phyloP scores from a whole-genome alignment of 2,329 filamentous ascomycete genomes.

The Talaromyces sp. region DNA sequence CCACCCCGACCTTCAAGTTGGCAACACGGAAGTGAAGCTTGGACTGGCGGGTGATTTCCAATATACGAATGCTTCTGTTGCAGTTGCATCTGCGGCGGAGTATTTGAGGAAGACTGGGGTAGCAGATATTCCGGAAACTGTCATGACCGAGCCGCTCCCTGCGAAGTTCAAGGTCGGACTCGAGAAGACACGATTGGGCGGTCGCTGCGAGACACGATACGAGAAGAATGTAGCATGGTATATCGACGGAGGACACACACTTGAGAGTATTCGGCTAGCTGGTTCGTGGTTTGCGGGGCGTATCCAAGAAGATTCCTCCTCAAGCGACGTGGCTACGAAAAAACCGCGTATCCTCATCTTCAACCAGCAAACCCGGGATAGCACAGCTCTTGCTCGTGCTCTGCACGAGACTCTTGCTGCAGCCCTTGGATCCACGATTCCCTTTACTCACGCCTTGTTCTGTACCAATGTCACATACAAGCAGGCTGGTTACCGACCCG shows the following conservation, averaged over 20 bases:
- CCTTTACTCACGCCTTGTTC: conserved; percentile 77
- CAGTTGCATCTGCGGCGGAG: conserved; percentile 53
- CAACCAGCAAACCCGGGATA: conserved; percentile 88
- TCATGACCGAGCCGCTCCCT: conserved; percentile 54
- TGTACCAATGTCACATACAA: conserved; percentile 74
- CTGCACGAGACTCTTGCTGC: conserved; percentile 62
- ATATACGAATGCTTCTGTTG: conserved; percentile 64
- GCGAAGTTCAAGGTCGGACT: conserved; percentile 67
- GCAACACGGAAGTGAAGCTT: conserved; percentile 52
- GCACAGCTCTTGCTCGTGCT: conserved; percentile 63
- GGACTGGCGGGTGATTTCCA: conserved; percentile 66
- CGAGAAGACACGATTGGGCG: conserved; percentile 68
- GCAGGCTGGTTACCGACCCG: conserved; percentile 62
- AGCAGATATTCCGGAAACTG: conserved; percentile 38
- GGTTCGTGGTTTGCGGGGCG: conserved; percentile 73
- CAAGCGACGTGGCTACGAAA: conserved; percentile 29
- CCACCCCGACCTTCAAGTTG: conserved; percentile 47
- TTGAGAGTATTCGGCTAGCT: conserved; percentile 77
- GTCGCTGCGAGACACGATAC: conserved; percentile 72
- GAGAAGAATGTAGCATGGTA: conserved; percentile 69
- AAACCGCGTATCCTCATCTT: conserved; percentile 72
- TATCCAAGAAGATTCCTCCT: conserved; percentile 41
- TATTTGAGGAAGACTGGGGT: conserved; percentile 42
- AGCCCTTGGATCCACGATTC: conserved; percentile 40
- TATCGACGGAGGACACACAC: conserved; percentile 85